Conservation (phyloP, 352 stramenopile species). For the Elongisporangium senticosum region DNA sequence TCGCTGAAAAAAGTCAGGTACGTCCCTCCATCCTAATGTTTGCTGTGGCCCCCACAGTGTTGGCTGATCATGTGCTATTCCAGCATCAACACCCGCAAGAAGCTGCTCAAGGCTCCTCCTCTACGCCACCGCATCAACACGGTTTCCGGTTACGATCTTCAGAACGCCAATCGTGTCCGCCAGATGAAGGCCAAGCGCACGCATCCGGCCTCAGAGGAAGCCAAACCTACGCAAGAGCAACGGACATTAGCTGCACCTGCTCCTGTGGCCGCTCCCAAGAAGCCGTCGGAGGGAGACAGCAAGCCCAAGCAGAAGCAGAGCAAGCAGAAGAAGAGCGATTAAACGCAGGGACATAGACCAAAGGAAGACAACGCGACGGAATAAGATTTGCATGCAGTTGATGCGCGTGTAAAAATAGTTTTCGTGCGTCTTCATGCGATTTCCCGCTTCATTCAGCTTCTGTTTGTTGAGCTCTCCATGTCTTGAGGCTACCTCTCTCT, state of each 20-base stretch:
- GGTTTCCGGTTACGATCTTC: conserved; percentile 82
- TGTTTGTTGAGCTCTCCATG: no score
- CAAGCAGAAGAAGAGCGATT: conserved; percentile 25
- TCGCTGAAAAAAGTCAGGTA: conserved; percentile 91
- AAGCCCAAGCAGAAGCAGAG: conserved; percentile 14
- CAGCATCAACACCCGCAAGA: conserved; percentile 67
- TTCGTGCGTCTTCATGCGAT: not conserved
- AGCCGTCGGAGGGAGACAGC: not conserved
- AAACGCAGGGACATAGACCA: not conserved
- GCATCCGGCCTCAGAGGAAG: conserved; percentile 7
- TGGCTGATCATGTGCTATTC: conserved; percentile 6
- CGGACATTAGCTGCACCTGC: conserved; percentile 4
- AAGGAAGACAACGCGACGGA: not conserved
- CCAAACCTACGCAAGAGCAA: conserved; percentile 5
- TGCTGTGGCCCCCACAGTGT: not conserved
- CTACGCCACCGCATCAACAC: conserved; percentile 76
- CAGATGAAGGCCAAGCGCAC: conserved; percentile 37
- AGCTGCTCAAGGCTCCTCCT: conserved; percentile 75
- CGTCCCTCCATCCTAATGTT: not conserved
- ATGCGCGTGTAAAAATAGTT: not conserved
- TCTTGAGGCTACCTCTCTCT: no score
- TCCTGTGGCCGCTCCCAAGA: not conserved
- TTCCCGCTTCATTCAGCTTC: no score
- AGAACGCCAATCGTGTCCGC: conserved; percentile 68
- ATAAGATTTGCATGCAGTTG: not conserved